phyloP scores from a whole-genome alignment of 352 stramenopile species.

The Globisporangium mamillatum region DNA sequence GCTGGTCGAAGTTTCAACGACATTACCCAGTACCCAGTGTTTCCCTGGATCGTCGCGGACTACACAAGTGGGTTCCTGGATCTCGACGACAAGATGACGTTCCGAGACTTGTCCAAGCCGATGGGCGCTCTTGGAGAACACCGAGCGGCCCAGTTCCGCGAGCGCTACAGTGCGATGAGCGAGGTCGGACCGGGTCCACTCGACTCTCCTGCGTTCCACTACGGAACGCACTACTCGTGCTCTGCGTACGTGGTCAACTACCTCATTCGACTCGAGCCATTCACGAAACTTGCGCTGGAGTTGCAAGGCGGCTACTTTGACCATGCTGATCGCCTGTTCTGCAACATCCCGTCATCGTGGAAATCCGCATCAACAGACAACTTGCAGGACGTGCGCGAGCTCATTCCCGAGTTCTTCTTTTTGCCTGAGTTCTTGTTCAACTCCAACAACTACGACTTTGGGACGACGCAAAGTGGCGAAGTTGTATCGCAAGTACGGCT shows the following conservation, averaged over 20 bases:
- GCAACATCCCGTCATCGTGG: conserved; percentile 94
- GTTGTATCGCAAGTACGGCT: conserved; percentile 91
- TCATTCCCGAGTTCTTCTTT: conserved; percentile 82
- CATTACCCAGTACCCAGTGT: conserved; percentile 97
- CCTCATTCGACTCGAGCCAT: conserved; percentile 92
- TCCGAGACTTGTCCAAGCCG: conserved; percentile 92
- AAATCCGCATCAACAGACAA: conserved; percentile 92
- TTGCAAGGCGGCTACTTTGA: conserved; percentile 87
- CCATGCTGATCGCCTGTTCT: conserved; percentile 95
- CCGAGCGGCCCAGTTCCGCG: conserved; percentile 81
- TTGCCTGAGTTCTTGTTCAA: conserved; percentile 82
- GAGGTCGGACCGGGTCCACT: conserved; percentile 40
- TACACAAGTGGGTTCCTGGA: conserved; percentile 88
- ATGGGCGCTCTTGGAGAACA: conserved; percentile 91
- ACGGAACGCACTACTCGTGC: conserved; percentile 97
- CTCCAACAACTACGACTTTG: conserved; percentile 64
- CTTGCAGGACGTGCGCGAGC: conserved; percentile 80
- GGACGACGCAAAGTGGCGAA: conserved; percentile 79
- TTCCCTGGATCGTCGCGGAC: conserved; percentile 94
- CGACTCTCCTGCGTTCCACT: conserved; percentile 93
- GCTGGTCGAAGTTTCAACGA: conserved; percentile 96
- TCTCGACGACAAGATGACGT: conserved; percentile 72
- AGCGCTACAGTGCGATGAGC: conserved; percentile 74
- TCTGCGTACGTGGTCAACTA: conserved; percentile 97
- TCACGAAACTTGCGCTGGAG: conserved; percentile 62